Conservation (phyloP, 192 early-diverging fungal genomes). For the Backusella mclennaniae region DNA sequence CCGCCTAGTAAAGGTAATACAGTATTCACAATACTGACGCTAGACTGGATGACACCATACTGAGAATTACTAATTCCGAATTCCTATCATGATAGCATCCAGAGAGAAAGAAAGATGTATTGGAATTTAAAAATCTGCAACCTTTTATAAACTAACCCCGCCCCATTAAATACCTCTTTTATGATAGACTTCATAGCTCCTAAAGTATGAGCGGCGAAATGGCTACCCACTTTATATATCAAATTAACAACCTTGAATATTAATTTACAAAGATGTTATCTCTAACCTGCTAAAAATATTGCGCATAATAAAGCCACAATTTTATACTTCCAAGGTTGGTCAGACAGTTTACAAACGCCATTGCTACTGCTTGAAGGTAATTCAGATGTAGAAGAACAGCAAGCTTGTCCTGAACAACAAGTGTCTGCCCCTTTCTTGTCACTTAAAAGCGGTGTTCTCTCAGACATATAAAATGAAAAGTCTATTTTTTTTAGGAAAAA, state of each 20-base stretch:
- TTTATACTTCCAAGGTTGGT: constrained; percentile 51
- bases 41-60: constrained; percentile 63
- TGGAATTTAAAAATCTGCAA: not conserved
- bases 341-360: constrained; percentile 16
- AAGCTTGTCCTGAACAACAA: constrained; percentile 14
- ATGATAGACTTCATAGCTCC: constrained; percentile 72
- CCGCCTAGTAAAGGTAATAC: constrained; percentile 51
- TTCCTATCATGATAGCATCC: constrained; percentile 40
- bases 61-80: constrained; percentile 56
- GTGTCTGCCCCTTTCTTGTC: not conserved
- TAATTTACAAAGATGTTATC: not conserved
- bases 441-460: constrained; percentile 7
- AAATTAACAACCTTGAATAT: constrained; percentile 4
- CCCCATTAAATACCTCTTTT: constrained; percentile 55
- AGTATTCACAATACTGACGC: constrained; percentile 58
- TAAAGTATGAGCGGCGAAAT: constrained; percentile 71
- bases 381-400: constrained; percentile 14
- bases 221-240: constrained; percentile 56
- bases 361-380: not conserved
- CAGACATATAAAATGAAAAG: not conserved
- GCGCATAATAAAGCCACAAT: constrained; percentile 55
- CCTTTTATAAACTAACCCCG: not conserved
- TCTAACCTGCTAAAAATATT: constrained; percentile 57
- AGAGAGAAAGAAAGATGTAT: constrained; percentile 7
- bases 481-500: not conserved